These are phyloP conservation scores for Articulospora tetracladia DNA, from an alignment of 495 filamentous ascomycete genomes.

Conservation along the genomic window DNA sequence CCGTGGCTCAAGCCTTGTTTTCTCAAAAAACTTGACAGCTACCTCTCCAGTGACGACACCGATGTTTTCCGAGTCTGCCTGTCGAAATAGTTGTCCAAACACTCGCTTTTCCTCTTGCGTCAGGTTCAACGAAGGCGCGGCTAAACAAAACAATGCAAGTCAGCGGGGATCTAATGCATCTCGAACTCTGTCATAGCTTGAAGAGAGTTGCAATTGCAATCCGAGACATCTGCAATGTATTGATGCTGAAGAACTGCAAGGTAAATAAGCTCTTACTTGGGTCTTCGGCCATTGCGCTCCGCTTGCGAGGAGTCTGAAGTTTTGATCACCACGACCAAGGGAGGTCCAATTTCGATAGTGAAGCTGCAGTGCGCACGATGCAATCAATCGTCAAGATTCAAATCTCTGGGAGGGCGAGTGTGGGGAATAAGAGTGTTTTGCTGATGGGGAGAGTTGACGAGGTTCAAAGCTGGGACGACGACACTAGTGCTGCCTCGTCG, in stretches of 20 bases:
- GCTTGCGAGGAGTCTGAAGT: conserved; percentile 4
- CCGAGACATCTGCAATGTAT: background rate
- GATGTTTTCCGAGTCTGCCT: conserved; percentile 82
- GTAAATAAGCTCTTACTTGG: conserved; percentile 28
- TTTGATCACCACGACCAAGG: background rate
- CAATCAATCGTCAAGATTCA: background rate
- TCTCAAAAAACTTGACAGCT: conserved; percentile 97
- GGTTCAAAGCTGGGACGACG: background rate
- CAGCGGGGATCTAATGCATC: background rate
- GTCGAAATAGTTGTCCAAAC: conserved; percentile 85
- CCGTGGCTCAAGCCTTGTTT: conserved; percentile 79
- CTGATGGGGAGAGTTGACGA: background rate
- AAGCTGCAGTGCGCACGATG: conserved; percentile 15
- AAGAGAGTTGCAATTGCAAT: background rate
- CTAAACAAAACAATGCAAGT: conserved; percentile 27
- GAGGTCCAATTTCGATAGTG: conserved; percentile 7
- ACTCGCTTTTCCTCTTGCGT: conserved; percentile 88
- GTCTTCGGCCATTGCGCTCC: conserved; percentile 27
- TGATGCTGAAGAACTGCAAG: background rate
- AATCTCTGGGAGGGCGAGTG: background rate
- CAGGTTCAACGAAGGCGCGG: conserved; percentile 74
- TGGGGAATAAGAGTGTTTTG: background rate
- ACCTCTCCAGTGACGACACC: conserved; percentile 96
- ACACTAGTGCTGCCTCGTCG: background rate
- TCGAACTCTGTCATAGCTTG: background rate